Percentiles rank a stretch among this genome's conserved stretches.
Evolutionary conservation across 768 basidiomycete genomes (phyloP).

Genomic region (Amylocystis lapponica): DNA sequence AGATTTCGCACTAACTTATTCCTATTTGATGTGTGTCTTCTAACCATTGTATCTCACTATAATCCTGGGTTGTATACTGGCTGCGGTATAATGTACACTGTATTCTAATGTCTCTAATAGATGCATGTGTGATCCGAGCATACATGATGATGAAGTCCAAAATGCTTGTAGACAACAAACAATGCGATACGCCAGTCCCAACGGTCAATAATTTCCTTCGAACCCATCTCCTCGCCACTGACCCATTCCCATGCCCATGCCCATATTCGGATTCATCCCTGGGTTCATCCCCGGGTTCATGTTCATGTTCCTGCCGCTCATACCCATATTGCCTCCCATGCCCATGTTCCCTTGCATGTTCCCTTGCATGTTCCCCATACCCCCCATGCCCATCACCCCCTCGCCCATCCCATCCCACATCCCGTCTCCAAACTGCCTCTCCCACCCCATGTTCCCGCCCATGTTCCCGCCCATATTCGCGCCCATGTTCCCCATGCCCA

Average conservation of each 20-base stretch:
- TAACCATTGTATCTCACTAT: not conserved
- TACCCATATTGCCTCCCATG: constrained; percentile 14
- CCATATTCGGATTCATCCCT: constrained; percentile 12
- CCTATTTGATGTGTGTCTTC: not conserved
- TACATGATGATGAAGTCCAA: too few species aligned
- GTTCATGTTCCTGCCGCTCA: too few species aligned
- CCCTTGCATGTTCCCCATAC: constrained; percentile 24
- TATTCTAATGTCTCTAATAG: not conserved
- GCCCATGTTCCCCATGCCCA: constrained; percentile 33
- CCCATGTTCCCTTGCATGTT: constrained; percentile 12
- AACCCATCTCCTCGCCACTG: constrained; percentile 31
- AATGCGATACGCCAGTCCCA: not conserved
- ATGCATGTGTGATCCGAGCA: too few species aligned
- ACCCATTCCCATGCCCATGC: constrained; percentile 27
- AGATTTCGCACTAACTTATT: too few species aligned
- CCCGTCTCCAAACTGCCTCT: constrained; percentile 24
- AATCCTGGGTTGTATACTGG: not conserved
- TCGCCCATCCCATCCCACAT: constrained; percentile 36
- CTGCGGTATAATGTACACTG: not conserved
- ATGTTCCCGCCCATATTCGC: constrained; percentile 18
- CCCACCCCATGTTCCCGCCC: constrained; percentile 26
- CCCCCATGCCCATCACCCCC: constrained; percentile 38
- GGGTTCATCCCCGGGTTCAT: constrained; percentile 7
- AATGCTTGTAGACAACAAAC: not conserved
- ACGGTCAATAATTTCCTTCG: constrained; percentile 22